Percentiles rank a stretch among this genome's conserved stretches.
These are phyloP conservation scores for Lindgomyces ingoldianus DNA, from an alignment of 495 filamentous ascomycete genomes.

Conservation along the genomic window DNA sequence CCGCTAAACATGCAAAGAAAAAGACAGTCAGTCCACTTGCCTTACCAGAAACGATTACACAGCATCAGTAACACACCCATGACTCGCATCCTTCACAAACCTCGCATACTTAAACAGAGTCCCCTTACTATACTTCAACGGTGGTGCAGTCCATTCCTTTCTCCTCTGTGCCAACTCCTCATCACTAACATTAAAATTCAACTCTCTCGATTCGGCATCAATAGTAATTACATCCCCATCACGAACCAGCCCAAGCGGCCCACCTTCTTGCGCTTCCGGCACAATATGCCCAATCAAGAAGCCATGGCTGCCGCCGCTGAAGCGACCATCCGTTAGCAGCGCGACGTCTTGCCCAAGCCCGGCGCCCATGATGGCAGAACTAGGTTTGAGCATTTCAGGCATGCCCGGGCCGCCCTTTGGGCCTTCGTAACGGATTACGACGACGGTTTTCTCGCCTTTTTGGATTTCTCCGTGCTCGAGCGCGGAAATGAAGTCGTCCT, in stretches of 20 bases:
- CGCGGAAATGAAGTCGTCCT: slow-evolving; percentile 50
- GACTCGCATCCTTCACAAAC: slow-evolving; percentile 69
- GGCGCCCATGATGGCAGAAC: slow-evolving; percentile 80
- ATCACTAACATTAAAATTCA: slow-evolving; percentile 60
- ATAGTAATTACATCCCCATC: slow-evolving; percentile 72
- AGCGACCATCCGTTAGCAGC: slow-evolving; percentile 75
- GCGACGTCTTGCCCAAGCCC: slow-evolving; percentile 82
- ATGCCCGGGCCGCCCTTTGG: slow-evolving; percentile 80
- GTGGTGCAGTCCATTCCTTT: slow-evolving; percentile 66
- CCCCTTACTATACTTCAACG: slow-evolving; percentile 67
- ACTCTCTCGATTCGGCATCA: slow-evolving; percentile 65
- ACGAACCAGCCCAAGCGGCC: slow-evolving; percentile 66
- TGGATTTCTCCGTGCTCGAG: slow-evolving; percentile 71
- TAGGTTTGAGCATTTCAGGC: slow-evolving; percentile 87
- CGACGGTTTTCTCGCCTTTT: slow-evolving; percentile 96
- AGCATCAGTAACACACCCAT: slow-evolving; percentile 77
- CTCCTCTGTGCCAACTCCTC: slow-evolving; percentile 66
- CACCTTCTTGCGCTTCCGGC: slow-evolving; percentile 69
- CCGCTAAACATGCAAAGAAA: too few relatives aligned
- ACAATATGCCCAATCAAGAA: slow-evolving; percentile 79
- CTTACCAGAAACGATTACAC: too few relatives aligned
- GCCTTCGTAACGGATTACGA: slow-evolving; percentile 94
- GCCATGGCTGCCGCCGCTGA: slow-evolving; percentile 75
- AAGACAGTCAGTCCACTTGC: too few relatives aligned
- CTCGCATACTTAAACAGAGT: slow-evolving; percentile 76